Conservation (phyloP, 192 early-diverging fungal species). For the Haplosporangium gracile region DNA sequence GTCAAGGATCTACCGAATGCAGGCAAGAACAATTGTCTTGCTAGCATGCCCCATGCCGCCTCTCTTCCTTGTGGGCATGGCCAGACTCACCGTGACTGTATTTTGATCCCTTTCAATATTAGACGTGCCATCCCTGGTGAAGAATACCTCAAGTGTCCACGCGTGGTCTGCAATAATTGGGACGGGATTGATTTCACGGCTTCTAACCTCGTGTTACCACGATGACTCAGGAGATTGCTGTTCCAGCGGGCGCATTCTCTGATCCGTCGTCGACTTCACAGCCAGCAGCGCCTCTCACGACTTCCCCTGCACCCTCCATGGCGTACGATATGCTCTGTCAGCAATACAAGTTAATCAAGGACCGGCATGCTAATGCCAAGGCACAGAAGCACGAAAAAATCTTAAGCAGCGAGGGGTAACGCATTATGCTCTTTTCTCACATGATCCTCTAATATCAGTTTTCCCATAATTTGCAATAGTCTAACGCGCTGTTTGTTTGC, state of each 20-base stretch:
- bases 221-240: slow-evolving; percentile 15
- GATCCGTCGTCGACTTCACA: background rate
- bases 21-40: slow-evolving; percentile 10
- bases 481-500: background rate
- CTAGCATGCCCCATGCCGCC: background rate
- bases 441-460: background rate
- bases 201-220: background rate
- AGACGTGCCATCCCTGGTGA: slow-evolving; percentile 5
- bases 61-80: background rate
- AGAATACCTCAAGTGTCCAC: background rate
- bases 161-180: background rate
- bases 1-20: slow-evolving; percentile 4
- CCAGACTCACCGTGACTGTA: background rate
- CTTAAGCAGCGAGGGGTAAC: slow-evolving; percentile 8
- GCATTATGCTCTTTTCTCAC: background rate
- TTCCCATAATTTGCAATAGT: slow-evolving; percentile 14
- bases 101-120: background rate
- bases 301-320: background rate
- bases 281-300: background rate
- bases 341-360: background rate
- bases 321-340: slow-evolving; percentile 6
- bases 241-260: slow-evolving; percentile 6
- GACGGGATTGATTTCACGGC: background rate
- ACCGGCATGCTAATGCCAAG: background rate
- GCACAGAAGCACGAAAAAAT: background rate